Base-by-base conservation (phyloP, 805 yeast genomes). In the Sugiyamaella lignohabitans region DNA sequence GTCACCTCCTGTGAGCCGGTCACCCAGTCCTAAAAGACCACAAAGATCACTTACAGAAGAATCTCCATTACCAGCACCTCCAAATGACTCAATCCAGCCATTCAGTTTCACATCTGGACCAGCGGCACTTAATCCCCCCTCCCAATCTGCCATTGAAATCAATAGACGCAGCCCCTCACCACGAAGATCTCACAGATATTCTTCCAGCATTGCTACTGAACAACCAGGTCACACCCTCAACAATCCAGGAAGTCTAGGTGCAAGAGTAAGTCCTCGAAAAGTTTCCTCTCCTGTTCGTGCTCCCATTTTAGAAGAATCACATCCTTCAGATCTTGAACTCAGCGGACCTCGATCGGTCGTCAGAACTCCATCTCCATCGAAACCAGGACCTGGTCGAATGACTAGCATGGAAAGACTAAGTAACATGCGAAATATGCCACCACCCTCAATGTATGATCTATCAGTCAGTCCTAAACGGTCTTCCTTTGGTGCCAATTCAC, bases 281-380 rank as follows among this genome's bases (percentile, higher is more conserved):
- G 37, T 30, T 3, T 44, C 47, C 11, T 44, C 47, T 21, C 47
- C 47, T 17, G 42, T 44, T 10, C 17, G 42, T 2, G 21, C 47
- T 2, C 47, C 47, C 4, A 21, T 44, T 27, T 27, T 27, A 27
- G 32, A 27, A 27, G 32, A 17, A 3, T 3, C 24, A 40, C 10
- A 20, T 40, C 14, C 37, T 35, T 3, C 24, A 40, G 6, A 20
- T 40, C 14, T 22, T 35, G n/a, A 40, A 27, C 6, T 27, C 37
- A 18, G 16, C 32, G 4, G 20, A 21, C 27, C 42, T 11, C 14
- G 32, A 22, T 27, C 41, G 16, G 14, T 38, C 41, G 5, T 22
- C 30, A n/a, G n/a, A 20, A 19, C 37, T 27, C 6, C 5, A 16
- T 3, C 34, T 6, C 22, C 17, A 21, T 4, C 18, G 3, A 4